Evolutionary conservation across 1,284 basidiomycete genomes (phyloP).

Genomic region (Tausonia pullulans): DNA sequence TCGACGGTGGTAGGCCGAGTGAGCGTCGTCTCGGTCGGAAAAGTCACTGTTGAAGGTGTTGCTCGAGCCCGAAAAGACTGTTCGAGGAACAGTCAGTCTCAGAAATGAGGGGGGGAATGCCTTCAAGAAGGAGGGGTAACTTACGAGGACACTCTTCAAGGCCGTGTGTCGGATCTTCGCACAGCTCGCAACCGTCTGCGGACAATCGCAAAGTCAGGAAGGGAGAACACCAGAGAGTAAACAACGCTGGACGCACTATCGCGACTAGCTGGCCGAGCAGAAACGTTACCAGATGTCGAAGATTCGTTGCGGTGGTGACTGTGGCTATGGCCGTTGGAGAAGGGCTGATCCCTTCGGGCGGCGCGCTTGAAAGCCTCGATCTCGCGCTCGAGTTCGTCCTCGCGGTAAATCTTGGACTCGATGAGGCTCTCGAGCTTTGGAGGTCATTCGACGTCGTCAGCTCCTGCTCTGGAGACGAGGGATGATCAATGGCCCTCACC

Average conservation of each 20-base stretch:
- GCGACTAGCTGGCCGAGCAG: conserved; percentile 6
- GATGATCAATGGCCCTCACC: not conserved
- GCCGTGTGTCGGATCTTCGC: conserved; percentile 67
- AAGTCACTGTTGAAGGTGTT: not conserved
- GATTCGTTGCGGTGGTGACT: not conserved
- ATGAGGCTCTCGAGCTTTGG: conserved; percentile 71
- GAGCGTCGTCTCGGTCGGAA: not conserved
- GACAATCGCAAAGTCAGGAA: too few species aligned
- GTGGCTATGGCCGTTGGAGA: conserved; percentile 21
- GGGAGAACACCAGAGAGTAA: conserved; percentile 19
- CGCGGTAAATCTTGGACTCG: conserved; percentile 87
- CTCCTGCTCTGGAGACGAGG: too few species aligned
- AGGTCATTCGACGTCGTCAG: too few species aligned
- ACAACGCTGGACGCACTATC: conserved; percentile 8
- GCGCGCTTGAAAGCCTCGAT: conserved; percentile 60
- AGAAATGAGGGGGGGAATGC: not conserved
- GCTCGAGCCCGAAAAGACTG: conserved; percentile 4
- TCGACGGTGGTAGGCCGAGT: not conserved
- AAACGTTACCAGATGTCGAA: not conserved
- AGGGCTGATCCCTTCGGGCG: conserved; percentile 16
- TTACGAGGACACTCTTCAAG: conserved; percentile 57
- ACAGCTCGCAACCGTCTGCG: conserved; percentile 60
- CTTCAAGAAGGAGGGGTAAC: not conserved
- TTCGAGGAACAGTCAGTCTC: not conserved
- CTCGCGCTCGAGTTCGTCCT: conserved; percentile 85